Base-by-base conservation (phyloP, 192 early-diverging fungal species). In the Lobosporangium transversale region DNA sequence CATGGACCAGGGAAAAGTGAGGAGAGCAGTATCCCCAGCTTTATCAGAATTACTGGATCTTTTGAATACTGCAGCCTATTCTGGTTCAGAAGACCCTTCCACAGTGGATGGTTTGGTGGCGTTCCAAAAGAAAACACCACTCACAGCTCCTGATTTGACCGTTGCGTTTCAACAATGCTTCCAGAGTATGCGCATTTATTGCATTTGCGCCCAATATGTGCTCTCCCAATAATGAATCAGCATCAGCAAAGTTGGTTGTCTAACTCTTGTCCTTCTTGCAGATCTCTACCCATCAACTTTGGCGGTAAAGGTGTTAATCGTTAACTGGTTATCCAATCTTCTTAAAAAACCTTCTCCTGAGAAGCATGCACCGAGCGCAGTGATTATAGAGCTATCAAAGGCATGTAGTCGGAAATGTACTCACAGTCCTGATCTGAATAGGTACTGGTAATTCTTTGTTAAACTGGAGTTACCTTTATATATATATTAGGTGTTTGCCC, bases 321-420 rank as follows among this genome's bases (percentile, higher is more conserved):
- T 37, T 17, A 53, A 62, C 29, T 71, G 69, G 69, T 58, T 71
- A 4, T 57, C 69, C 7, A 55, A 63, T 32, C n/a, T n/a, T n/a
- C n/a, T n/a, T n/a, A n/a, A n/a, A n/a, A n/a, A n/a, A n/a, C n/a
- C n/a, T n/a, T n/a, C n/a, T n/a, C n/a, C n/a, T n/a, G n/a, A n/a
- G n/a, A n/a, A n/a, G n/a, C n/a, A 32, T 12, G 54, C 53, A 12
- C 53, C 60, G 12, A 52, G 37, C 1, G 27, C 53, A 1, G 54
- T 58, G n/a, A 57, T 71, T 23, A 44, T 57, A n/a, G 69, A 58
- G 27, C 35, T 71, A 20, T 56, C 60, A 24, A 71, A 50, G 53
- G 69, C 63, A 58, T 14, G 3, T 4, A 24, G 6, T 29, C n/a
- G 10, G n/a, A n/a, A n/a, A n/a, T n/a, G n/a, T n/a, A n/a, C n/a